Evolutionary conservation across 768 basidiomycete species (phyloP), one percentile per base, ranked within the genome.

Genomic region (Lactifluus subvellereus): DNA sequence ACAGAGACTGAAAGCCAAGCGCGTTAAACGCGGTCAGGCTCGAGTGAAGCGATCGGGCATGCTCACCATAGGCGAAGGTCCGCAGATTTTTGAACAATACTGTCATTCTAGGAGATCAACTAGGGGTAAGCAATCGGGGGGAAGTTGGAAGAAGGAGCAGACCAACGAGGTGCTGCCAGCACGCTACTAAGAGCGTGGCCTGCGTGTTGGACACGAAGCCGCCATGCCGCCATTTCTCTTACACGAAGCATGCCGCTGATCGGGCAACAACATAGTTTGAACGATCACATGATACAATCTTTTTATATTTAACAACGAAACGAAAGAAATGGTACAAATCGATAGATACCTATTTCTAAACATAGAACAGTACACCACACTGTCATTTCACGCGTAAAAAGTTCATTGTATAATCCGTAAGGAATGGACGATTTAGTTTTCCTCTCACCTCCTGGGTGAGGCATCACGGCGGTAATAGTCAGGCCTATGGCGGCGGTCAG

Each of bases 31-130:
- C 30, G 40, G 56, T 22, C 27, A 27, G 40, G 55, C 59, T 35
- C 48, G 11, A 10, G 54, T 30, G 22, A 58, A 58, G 38, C 33
- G 37, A 38, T 49, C 54, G 20, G 16, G 45, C 11, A 33, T 14
- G 68, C 72, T 60, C 51, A 73, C 74, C 54, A 54, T 71, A 73
- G 66, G 68, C 72, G 40, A 66, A 64, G 35, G 67, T 63, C 57
- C 74, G 73, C 71, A 75, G 66, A 57, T 71, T 71, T 61, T 65
- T 71, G 70, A 75, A 75, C 35, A 73, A 63, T 32, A 72, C 69
- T 27, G 74, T 74, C 74, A 75, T 75, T 69, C 67, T 13, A 14
- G 4, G 48, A 10, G 14, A 50, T 37, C 8, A 35, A 35, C 13
- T 35, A 60, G 38, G 33, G 37, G 11, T 38, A 40, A 53, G 51